Evolutionary conservation across 2,329 filamentous ascomycete species (phyloP), one percentile per base, ranked within the genome.

Genomic region (Neofusicoccum kwambonambiense): DNA sequence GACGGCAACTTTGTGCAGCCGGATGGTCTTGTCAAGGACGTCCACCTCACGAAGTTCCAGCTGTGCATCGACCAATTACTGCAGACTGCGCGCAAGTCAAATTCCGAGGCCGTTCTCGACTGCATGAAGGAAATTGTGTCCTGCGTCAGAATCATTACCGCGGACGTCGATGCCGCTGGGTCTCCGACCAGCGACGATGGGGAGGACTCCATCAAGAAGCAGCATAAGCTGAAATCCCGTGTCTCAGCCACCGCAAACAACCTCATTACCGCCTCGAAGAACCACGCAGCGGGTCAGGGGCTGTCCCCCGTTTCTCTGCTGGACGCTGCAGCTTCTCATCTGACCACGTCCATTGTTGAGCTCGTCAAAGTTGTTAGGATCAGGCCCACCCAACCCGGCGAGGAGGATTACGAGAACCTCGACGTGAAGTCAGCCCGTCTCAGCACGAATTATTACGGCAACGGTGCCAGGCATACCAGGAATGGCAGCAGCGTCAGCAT

Each of bases 181-280:
- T 77, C 75, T 19, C 75, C 74, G 8, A 68, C 76, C 58, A 75
- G 73, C 54, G 74, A 74, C 8, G 75, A 76, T 56, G 65, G 72
- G 13, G 42, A 70, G 22, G 51, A 39, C 39, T 74, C 78, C 44
- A 34, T 47, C n/a, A 77, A 73, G 81, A 86, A 89, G 67, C 87
- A 88, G 68, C 81, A 83, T 34, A 92, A 89, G 76, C 84, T 96
- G 67, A 96, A 92, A 78, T 85, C 87, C 57, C 89, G 90, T 65
- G 90, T 98, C 3, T 96, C 93, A n/a, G 90, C 90, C 2, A 96
- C 94, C 1, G 93, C 95, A 56, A 98, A 98, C 82, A 95, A 94
- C 73, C 83, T 99, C 65, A 97, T 98, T 72, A 98, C 94, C 2
- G 92, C 94, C 1, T 90, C 92, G 39, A 97, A 96, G 80, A 97